Base-by-base conservation (phyloP, 192 early-diverging fungal genomes). In the Thamnidium elegans region DNA sequence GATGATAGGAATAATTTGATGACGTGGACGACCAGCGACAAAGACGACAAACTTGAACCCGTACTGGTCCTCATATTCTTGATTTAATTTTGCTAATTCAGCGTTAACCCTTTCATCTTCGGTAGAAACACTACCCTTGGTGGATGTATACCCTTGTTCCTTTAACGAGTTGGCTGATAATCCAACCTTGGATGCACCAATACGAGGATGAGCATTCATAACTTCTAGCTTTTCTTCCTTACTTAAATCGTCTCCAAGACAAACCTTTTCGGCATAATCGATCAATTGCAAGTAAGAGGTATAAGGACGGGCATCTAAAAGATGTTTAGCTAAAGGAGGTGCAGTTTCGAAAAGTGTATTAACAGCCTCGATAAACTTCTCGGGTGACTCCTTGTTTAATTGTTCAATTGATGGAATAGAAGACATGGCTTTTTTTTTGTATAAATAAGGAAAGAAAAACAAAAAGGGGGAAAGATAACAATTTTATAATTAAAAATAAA, bases 121-220 rank as follows among this genome's bases (percentile, higher is more conserved):
- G 14, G 65, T 58, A 7, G 78, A 74, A 1, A 66, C 71, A 13
- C 82, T 58, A 7, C 68, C 63, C 15, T 73, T 31, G 17, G 53
- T 52, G 11, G 45, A 65, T 14, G 81, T 76, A 56, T 86, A 86
- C 0, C 83, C 81, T 72, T 92, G 91, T 63, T 92, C 91, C 50
- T 83, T 83, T 47, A 84, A 69, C 13, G 89, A 90, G 61, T 89
- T 67, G 11, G 84, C 84, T 6, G 91, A 92, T 34, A 92, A 79
- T 34, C 85, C 86, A 17, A 67, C 74, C 30, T 85, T 84, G 58
- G 74, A 81, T 45, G 87, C 89, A 61, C 94, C 94, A 65, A 96
- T 92, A 20, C 91, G 84, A 21, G 94, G 91, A 68, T 96, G 94
- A 2, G 93, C 93, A 71, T 94, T 94, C 66, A 96, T 86, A 10